Evolutionary conservation across 2,329 filamentous ascomycete genomes (phyloP).

Genomic region (Fusarium brevicatenulatum): DNA sequence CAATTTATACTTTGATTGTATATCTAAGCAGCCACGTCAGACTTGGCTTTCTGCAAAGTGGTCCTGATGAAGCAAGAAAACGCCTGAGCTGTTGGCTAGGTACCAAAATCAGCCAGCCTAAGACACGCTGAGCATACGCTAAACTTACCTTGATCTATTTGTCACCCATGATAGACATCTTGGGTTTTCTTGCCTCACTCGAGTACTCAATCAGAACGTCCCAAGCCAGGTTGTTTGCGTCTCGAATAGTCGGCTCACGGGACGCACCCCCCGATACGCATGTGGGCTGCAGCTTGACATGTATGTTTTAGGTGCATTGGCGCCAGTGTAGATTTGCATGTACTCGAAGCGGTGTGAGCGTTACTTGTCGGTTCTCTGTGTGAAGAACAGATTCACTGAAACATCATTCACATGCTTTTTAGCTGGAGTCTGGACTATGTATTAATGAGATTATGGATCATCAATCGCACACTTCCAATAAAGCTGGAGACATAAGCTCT

Average conservation of each 20-base stretch:
- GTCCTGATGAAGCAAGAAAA: not conserved
- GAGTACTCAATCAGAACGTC: not conserved
- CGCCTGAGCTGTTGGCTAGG: not conserved
- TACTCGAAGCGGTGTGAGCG: conserved; percentile 12
- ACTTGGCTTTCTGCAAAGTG: not conserved
- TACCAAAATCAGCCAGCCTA: not conserved
- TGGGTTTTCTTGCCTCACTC: not conserved
- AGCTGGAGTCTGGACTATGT: not conserved
- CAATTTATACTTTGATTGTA: not conserved
- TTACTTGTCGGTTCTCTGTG: not conserved
- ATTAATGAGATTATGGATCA: not conserved
- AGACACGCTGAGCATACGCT: not conserved
- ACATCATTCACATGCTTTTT: not conserved
- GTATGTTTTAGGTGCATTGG: conserved; percentile 3
- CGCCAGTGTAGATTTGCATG: not conserved
- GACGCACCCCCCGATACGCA: not conserved
- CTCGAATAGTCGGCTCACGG: conserved; percentile 4
- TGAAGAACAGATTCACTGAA: not conserved
- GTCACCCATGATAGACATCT: not conserved
- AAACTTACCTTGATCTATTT: not conserved
- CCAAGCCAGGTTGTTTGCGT: not conserved
- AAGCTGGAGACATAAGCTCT: not conserved
- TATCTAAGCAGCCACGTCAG: conserved; percentile 1
- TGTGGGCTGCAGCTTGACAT: conserved; percentile 4
- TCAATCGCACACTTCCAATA: not conserved